phyloP scores from a whole-genome alignment of 2,329 filamentous ascomycete genomes.

The Penicillium sp. region DNA sequence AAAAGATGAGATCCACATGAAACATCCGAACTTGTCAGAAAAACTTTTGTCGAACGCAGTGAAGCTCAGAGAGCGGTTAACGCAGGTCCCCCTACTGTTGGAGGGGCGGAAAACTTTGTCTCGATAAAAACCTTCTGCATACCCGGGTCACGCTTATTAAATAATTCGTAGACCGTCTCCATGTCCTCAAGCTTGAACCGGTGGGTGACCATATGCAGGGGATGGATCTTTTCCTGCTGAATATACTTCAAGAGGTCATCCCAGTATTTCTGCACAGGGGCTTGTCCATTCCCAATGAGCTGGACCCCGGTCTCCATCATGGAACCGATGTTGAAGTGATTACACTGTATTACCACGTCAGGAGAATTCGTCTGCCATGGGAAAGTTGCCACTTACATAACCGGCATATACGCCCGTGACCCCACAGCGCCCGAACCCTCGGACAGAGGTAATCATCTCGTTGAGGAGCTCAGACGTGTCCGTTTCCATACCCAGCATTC shows the following conservation, averaged over 20 bases:
- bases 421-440: conserved; percentile 64
- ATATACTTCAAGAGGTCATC: conserved; percentile 68
- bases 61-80: conserved; percentile 5
- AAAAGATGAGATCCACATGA: neutral
- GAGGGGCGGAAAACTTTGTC: conserved; percentile 56
- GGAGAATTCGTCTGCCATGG: neutral
- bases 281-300: conserved; percentile 66
- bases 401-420: conserved; percentile 70
- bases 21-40: neutral
- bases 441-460: conserved; percentile 53
- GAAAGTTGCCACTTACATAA: neutral
- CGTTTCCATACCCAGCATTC: conserved; percentile 69
- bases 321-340: conserved; percentile 78
- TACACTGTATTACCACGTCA: conserved; percentile 33
- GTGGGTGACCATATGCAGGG: conserved; percentile 76
- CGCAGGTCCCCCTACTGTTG: conserved; percentile 27
- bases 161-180: conserved; percentile 63
- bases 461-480: conserved; percentile 70
- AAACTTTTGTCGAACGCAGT: neutral
- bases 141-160: conserved; percentile 53
- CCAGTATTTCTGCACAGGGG: conserved; percentile 81
- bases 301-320: conserved; percentile 81
- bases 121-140: conserved; percentile 77
- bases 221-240: conserved; percentile 66
- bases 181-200: conserved; percentile 71